Conservation (phyloP, 2,329 filamentous ascomycete genomes). For the Rhexocercosporidium sp. region DNA sequence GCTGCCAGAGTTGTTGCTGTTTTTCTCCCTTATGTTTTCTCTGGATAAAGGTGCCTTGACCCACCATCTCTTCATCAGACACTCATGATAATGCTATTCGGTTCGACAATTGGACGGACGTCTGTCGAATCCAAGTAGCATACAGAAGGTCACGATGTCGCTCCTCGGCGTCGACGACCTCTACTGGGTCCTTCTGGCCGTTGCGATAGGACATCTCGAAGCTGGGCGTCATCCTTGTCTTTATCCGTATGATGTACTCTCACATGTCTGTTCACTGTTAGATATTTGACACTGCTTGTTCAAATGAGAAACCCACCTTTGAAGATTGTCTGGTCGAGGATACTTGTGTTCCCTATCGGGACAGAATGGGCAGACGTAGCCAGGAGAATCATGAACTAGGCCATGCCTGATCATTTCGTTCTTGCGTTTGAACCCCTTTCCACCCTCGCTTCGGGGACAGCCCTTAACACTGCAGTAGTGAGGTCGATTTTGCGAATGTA, state of each 20-base stretch:
- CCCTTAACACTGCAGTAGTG: conserved; percentile 69
- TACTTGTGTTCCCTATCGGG: conserved; percentile 93
- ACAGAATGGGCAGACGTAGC: conserved; percentile 96
- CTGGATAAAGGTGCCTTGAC: background rate
- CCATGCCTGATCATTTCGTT: conserved; percentile 79
- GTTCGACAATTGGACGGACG: background rate
- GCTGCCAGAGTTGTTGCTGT: background rate
- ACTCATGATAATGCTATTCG: conserved; percentile 1
- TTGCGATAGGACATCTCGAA: conserved; percentile 86
- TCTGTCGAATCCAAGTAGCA: conserved; percentile 7
- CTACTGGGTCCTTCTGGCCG: conserved; percentile 83
- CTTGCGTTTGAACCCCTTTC: conserved; percentile 73
- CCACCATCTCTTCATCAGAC: background rate
- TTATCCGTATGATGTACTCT: conserved; percentile 90
- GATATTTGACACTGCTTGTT: background rate
- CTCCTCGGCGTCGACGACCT: conserved; percentile 69
- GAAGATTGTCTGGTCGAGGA: conserved; percentile 92
- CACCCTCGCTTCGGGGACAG: conserved; percentile 66
- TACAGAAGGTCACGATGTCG: conserved; percentile 29
- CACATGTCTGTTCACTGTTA: conserved; percentile 70
- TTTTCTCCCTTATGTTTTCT: background rate
- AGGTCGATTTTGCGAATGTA: conserved; percentile 68
- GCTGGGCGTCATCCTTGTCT: conserved; percentile 80
- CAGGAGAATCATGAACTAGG: conserved; percentile 90
- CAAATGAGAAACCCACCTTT: conserved; percentile 68